Percentiles rank a stretch among this genome's conserved stretches.
phyloP scores from a whole-genome alignment of 768 basidiomycete species.

The Agaricus subrufescens region DNA sequence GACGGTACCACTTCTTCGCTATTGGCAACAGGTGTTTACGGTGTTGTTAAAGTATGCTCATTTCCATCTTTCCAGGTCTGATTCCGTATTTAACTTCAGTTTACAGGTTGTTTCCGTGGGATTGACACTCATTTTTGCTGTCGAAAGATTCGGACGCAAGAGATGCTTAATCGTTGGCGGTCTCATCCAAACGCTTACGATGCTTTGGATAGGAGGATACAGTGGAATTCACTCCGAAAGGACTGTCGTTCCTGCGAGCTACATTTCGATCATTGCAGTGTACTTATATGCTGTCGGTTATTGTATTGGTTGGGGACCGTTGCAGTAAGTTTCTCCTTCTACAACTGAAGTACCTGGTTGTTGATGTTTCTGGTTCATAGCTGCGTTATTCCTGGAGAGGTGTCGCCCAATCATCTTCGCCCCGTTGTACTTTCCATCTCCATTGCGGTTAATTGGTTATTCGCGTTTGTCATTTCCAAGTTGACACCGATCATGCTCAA shows the following conservation, averaged over 20 bases:
- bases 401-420: slow-evolving; percentile 42
- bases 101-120: slow-evolving; percentile 36
- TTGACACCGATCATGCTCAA: slow-evolving; percentile 32
- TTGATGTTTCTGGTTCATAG: slow-evolving; percentile 7
- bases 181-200: slow-evolving; percentile 40
- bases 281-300: slow-evolving; percentile 46
- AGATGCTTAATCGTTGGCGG: slow-evolving; percentile 45
- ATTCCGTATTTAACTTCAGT: too few species aligned
- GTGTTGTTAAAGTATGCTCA: slow-evolving; percentile 26
- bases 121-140: slow-evolving; percentile 35
- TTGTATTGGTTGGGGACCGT: slow-evolving; percentile 36
- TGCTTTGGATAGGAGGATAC: slow-evolving; percentile 45
- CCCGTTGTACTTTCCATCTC: slow-evolving; percentile 31
- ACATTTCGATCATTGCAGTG: slow-evolving; percentile 41
- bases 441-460: slow-evolving; percentile 42
- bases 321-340: slow-evolving; percentile 22
- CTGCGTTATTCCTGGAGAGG: slow-evolving; percentile 38
- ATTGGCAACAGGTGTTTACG: slow-evolving; percentile 45
- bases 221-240: slow-evolving; percentile 27
- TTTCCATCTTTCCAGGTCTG: too few species aligned
- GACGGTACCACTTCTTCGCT: slow-evolving; percentile 35
- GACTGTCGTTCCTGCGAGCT: slow-evolving; percentile 31
- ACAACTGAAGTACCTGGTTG: background rate
- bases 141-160: slow-evolving; percentile 46
- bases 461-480: slow-evolving; percentile 42